Conservation (phyloP, 2,329 filamentous ascomycete genomes). For the Hypoxylon sp. region DNA sequence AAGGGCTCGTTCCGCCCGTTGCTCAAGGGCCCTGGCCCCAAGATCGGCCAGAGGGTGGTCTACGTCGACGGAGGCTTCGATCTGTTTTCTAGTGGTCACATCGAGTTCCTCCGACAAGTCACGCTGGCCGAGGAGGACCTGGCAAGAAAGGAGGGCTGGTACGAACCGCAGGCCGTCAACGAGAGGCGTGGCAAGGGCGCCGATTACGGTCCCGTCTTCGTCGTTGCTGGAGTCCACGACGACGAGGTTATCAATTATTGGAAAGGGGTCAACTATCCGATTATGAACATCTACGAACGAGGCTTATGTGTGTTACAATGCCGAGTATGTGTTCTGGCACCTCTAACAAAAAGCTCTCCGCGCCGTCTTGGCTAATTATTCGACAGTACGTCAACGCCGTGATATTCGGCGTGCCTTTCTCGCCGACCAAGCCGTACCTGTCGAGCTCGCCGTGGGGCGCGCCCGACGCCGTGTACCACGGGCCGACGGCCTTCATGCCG, state of each 20-base stretch:
- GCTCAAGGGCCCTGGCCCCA: slow-evolving; percentile 74
- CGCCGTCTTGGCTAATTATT: slow-evolving; percentile 27
- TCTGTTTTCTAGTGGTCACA: slow-evolving; percentile 95
- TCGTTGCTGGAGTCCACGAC: slow-evolving; percentile 94
- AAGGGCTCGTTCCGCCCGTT: slow-evolving; percentile 74
- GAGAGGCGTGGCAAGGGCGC: slow-evolving; percentile 71
- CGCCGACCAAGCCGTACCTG: slow-evolving; percentile 81
- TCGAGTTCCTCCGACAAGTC: slow-evolving; percentile 88
- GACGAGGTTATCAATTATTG: slow-evolving; percentile 94
- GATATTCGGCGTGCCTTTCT: slow-evolving; percentile 89
- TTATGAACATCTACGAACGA: slow-evolving; percentile 99
- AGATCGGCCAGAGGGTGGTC: slow-evolving; percentile 81
- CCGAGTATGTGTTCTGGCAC: slow-evolving; percentile 64
- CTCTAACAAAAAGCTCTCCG: neutral
- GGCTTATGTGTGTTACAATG: slow-evolving; percentile 96
- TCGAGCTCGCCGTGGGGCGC: slow-evolving; percentile 74
- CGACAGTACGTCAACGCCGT: slow-evolving; percentile 83
- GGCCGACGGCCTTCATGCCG: slow-evolving; percentile 91
- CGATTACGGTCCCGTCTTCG: slow-evolving; percentile 83
- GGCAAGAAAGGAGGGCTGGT: slow-evolving; percentile 77
- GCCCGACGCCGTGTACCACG: slow-evolving; percentile 89
- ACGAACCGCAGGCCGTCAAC: slow-evolving; percentile 66
- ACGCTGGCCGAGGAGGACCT: slow-evolving; percentile 74
- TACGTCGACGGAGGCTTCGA: slow-evolving; percentile 98
- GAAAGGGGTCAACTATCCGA: slow-evolving; percentile 98